phyloP scores from a whole-genome alignment of 441 rosid genomes.

The Populus hybrid region DNA sequence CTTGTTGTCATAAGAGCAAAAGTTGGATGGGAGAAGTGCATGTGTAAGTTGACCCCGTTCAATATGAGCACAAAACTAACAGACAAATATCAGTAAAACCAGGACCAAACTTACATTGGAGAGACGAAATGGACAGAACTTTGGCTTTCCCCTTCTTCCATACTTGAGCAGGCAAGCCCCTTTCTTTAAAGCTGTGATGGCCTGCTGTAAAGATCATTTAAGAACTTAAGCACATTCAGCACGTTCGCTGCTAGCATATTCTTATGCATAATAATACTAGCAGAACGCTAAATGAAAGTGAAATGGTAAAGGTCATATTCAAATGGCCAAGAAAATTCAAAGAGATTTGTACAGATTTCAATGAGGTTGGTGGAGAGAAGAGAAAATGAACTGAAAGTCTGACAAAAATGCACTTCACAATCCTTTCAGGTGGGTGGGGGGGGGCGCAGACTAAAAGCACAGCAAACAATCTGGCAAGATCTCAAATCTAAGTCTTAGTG shows the following conservation, averaged over 20 bases:
- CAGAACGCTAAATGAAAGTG: conserved; percentile 11
- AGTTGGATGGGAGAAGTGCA: not conserved
- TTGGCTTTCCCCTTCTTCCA: conserved; percentile 58
- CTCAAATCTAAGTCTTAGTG: not conserved
- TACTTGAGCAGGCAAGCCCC: conserved; percentile 51
- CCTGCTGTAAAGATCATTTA: conserved; percentile 44
- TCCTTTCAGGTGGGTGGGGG: not conserved
- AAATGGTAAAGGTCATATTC: not conserved
- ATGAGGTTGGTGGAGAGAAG: not conserved
- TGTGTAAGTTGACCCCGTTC: not conserved
- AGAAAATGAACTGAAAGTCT: not conserved
- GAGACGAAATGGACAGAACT: conserved; percentile 52
- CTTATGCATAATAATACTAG: conserved; percentile 5
- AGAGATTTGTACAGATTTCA: not conserved
- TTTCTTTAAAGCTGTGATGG: conserved; percentile 52
- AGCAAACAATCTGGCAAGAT: not conserved
- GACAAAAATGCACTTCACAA: not conserved
- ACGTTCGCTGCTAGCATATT: not conserved
- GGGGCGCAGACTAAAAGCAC: conserved; percentile 1
- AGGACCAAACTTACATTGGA: conserved; percentile 37
- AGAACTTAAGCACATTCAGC: conserved; percentile 28
- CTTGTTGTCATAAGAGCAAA: not conserved
- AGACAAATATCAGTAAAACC: not conserved
- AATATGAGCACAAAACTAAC: not conserved
- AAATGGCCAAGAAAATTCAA: conserved; percentile 8